These are phyloP conservation scores for Phaeolepiota aurea DNA, from an alignment of 768 basidiomycete species.

Conservation along the genomic window DNA sequence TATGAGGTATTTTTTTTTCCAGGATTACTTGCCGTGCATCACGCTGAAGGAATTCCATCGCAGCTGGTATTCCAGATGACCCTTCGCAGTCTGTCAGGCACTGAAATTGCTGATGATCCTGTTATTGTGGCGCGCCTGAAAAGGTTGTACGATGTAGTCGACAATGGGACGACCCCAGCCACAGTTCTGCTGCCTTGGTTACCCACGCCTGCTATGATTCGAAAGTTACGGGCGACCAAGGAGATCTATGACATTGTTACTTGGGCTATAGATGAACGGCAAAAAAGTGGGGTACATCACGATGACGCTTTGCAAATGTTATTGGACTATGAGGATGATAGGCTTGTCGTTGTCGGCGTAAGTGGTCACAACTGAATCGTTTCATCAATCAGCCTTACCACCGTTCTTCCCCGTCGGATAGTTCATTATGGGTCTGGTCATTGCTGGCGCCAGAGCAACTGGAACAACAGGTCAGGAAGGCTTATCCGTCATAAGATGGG, in stretches of 20 bases:
- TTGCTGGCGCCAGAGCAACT: slow-evolving; percentile 73
- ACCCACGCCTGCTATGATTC: slow-evolving; percentile 66
- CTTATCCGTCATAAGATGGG: background rate
- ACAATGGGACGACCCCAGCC: slow-evolving; percentile 62
- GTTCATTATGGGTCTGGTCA: slow-evolving; percentile 79
- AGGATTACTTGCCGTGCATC: too few species aligned
- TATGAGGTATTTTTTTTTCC: too few species aligned
- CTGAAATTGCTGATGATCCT: slow-evolving; percentile 64
- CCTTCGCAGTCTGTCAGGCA: slow-evolving; percentile 55
- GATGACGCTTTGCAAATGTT: slow-evolving; percentile 72
- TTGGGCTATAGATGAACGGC: slow-evolving; percentile 45
- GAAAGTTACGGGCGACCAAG: slow-evolving; percentile 66
- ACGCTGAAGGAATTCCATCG: too few species aligned
- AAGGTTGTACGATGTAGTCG: slow-evolving; percentile 58
- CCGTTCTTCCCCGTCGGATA: slow-evolving; percentile 18
- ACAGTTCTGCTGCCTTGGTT: slow-evolving; percentile 73
- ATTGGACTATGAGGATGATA: slow-evolving; percentile 62
- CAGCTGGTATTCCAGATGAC: slow-evolving; percentile 71
- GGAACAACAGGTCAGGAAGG: slow-evolving; percentile 51
- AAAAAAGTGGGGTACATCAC: slow-evolving; percentile 44
- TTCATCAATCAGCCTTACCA: slow-evolving; percentile 9
- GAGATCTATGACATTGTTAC: slow-evolving; percentile 66
- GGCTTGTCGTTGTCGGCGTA: slow-evolving; percentile 62
- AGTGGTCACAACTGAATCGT: slow-evolving; percentile 12
- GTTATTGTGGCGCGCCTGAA: slow-evolving; percentile 53